Conservation (phyloP, 805 yeast genomes). For the Candida ulmi region DNA sequence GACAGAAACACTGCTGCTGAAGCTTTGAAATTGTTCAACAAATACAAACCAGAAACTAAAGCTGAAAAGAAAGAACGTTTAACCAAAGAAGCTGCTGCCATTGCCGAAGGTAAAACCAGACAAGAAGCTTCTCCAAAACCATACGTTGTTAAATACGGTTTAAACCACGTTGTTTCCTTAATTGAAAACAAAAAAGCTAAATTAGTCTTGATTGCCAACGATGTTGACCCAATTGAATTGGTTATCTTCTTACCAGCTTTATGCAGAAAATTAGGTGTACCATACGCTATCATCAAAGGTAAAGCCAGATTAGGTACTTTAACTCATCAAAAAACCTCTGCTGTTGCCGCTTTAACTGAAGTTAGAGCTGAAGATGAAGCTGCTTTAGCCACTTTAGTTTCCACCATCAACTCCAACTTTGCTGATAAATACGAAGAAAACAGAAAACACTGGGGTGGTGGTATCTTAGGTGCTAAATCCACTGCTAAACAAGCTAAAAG, state of each 20-base stretch:
- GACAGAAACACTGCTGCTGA: constrained; percentile 99
- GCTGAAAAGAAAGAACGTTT: constrained; percentile 99
- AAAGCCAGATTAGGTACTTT: constrained; percentile 97
- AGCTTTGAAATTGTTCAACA: constrained; percentile 95
- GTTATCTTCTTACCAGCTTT: constrained; percentile 97
- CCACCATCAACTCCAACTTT: constrained; percentile 92
- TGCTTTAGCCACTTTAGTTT: constrained; percentile 85
- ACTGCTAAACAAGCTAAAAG: constrained; percentile 58
- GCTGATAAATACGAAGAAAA: constrained; percentile 88
- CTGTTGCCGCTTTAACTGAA: constrained; percentile 96
- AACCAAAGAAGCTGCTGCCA: constrained; percentile 97
- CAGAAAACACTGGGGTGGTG: constrained; percentile 99
- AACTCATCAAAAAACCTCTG: constrained; percentile 95
- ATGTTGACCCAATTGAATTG: constrained; percentile 98
- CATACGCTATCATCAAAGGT: constrained; percentile 97
- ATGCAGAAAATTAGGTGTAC: constrained; percentile 99
- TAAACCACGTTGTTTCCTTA: constrained; percentile 96
- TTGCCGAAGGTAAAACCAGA: constrained; percentile 96
- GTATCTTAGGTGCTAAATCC: constrained; percentile 94
- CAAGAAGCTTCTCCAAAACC: constrained; percentile 97
- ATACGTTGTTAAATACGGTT: constrained; percentile 94
- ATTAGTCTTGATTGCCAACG: constrained; percentile 96
- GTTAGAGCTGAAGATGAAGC: constrained; percentile 93
- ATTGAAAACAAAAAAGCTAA: constrained; percentile 98
- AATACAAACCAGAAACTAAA: constrained; percentile 97